Evolutionary conservation across 2,329 filamentous ascomycete genomes (phyloP), one percentile per base, ranked within the genome.

Genomic region (Truncatella angustata): DNA sequence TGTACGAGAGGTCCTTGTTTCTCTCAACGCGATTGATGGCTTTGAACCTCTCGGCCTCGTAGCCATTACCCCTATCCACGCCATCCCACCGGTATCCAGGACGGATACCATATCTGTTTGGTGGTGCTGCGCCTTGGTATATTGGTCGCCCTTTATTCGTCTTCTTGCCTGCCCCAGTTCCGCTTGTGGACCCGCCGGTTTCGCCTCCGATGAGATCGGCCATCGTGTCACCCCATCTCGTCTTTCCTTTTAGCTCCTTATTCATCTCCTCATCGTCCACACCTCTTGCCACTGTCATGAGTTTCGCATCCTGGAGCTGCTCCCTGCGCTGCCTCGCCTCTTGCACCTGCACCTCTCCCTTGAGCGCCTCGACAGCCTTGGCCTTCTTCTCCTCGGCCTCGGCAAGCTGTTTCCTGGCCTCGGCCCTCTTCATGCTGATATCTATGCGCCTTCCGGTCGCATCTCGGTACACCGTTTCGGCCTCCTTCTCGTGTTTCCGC

Each of bases 81-180:
- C 95, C 94, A 76, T 99, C 94, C 94, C 94, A 99, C 58, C 90
- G 79, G 73, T 96, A 91, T 0, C 94, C 95, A 0, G 94, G 94
- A 55, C 87, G 80, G 56, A 99, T 97, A 1, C 90, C 90, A 73
- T 97, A 97, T 18, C 94, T 81, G 77, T 99, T 99, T 40, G 94
- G 94, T 63, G 89, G 81, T 51, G 88, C 89, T 0, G 86, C 80
- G 0, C 93, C 94, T 54, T 84, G 75, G 67, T 97, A 99, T 4
- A 88, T 67, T 4, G 87, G 90, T 58, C 80, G 84, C 12, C 71
- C 68, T 51, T 70, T 75, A 9, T 67, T 62, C 48, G 61, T 62
- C 48, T 62, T 62, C 50, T 64, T 66, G 51, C 4, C 51, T 57
- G 12, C 49, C 51, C 1, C 56, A 55, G 4, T 52, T 55, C 54